Base-by-base conservation (phyloP, 441 rosid genomes). In the Pelargonium fulgidum region DNA sequence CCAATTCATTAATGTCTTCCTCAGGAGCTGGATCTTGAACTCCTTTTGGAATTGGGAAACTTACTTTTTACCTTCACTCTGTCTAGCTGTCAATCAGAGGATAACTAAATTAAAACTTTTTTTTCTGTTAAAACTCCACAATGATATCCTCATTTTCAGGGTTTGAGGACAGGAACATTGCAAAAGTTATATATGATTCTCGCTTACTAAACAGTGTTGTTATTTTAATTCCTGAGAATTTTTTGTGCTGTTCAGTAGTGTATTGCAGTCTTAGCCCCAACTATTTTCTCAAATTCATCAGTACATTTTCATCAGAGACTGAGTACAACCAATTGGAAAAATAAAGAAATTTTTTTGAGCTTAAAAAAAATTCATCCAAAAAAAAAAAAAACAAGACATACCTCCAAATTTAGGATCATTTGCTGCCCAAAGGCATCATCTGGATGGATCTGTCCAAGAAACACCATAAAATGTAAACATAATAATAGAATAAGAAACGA, bases 401-500 rank as follows among this genome's bases (percentile, higher is more conserved):
- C 97, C 97, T 90, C 97, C 84, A 94, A 86, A 77, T 94, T 94
- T 73, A 83, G 87, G 67, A 90, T 89, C 99, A 94, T 94, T 79
- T 94, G 97, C 80, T 84, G 84, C 68, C 99, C 99, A 85, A 94
- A 94, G 70, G 99, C 93, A 87, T 94, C 97, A 85, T 91, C 87
- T 19, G 96, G 97, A 74, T 72, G 97, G 74, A 91, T 94, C 99
- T 94, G 85, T 76, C 78, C 64, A 74, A 70, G 71, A 82, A 72
- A 62, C 33, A 67, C 48, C 36, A 58, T 9, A 61, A 75, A 73
- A 70, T 52, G 75, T 59, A 41, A 70, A 36, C 70, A 68, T 14
- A 64, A 7, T 61, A 33, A 24, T 62, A 62, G 44, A 9, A 36
- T 33, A 56, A 54, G 20, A 13, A 65, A 62, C 29, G 44, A 62